Base-by-base conservation (phyloP, 768 basidiomycete species). In the Chalciporus chontae region DNA sequence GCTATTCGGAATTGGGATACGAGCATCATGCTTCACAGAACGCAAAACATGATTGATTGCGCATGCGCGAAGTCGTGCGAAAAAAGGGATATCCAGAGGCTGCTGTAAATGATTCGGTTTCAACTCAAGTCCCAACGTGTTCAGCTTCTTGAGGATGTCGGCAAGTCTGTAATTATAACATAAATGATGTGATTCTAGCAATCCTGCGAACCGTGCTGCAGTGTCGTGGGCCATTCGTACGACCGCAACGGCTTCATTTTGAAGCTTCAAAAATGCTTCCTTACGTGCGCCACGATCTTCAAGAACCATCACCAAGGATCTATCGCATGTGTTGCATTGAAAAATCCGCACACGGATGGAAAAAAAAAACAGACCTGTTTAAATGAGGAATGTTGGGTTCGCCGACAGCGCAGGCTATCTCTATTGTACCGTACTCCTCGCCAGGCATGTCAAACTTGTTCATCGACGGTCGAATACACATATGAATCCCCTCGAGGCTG, bases 381-480 rank as follows among this genome's bases (percentile, higher is more conserved):
- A 93, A 70, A 66, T 89, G 84, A 38, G 81, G 80, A 3, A 61
- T 61, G 31, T 78, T 83, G 0, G 89, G 87, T 31, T 68, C 66
- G 31, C 75, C 72, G 57, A 91, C 82, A 1, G 81, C 72, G 43
- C 73, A 73, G 0, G 87, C 84, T 26, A 91, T 90, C 60, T 92
- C 90, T 47, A 92, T 84, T 17, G 77, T 77, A 4, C 84, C 84
- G 9, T 59, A 60, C 36, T 67, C 75, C 32, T 74, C 67, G 3
- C 73, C 63, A 0, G 68, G 76, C 6, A 76, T 79, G 14, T 75
- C 67, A 53, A 92, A 92, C 57, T 93, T 93, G 31, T 74, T 76
- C 88, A 91, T 91, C 0, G 85, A 87, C 6, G 69, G 66, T 29
- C 90, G 73, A 8, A 90, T 61, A 24, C 84, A 76, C 85, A 93